Evolutionary conservation across 306 rosid species (phyloP).

Genomic region (Oemleria cerasiformis): DNA sequence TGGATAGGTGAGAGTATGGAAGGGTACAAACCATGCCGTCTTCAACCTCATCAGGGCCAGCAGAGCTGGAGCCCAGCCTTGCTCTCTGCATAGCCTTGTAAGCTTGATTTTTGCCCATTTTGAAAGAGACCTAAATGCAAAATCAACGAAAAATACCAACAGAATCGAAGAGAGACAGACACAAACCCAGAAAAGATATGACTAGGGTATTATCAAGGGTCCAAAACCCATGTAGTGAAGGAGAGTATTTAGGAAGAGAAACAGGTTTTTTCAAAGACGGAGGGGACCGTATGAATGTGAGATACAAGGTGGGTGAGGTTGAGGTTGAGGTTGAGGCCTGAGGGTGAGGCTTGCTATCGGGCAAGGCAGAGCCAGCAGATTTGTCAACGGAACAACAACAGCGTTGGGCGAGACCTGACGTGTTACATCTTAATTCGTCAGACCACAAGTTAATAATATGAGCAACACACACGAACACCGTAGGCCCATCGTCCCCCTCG

Average conservation of each 20-base stretch:
- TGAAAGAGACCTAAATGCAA: neutral
- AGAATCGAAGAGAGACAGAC: neutral
- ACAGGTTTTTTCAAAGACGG: neutral
- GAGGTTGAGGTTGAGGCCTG: neutral
- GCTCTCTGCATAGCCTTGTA: slow-evolving; percentile 99
- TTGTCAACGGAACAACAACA: neutral
- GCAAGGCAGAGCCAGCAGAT: neutral
- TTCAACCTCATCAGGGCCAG: slow-evolving; percentile 87
- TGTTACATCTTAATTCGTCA: neutral
- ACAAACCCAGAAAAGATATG: neutral
- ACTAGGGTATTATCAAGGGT: neutral
- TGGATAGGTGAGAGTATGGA: slow-evolving; percentile 43
- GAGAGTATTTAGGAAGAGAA: neutral
- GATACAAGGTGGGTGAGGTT: slow-evolving; percentile 3
- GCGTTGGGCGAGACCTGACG: neutral
- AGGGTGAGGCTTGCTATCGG: neutral
- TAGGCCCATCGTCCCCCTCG: neutral
- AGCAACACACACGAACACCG: neutral
- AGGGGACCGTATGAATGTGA: neutral
- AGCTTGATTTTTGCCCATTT: slow-evolving; percentile 97
- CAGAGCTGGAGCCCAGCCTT: slow-evolving; percentile 81
- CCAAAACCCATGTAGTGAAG: neutral
- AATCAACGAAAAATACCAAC: neutral
- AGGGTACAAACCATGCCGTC: slow-evolving; percentile 99
- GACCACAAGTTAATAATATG: neutral